Evolutionary conservation across 1,139 yeast genomes (phyloP), one percentile per base, ranked within the genome.

Genomic region (Hanseniaspora gamundiae): DNA sequence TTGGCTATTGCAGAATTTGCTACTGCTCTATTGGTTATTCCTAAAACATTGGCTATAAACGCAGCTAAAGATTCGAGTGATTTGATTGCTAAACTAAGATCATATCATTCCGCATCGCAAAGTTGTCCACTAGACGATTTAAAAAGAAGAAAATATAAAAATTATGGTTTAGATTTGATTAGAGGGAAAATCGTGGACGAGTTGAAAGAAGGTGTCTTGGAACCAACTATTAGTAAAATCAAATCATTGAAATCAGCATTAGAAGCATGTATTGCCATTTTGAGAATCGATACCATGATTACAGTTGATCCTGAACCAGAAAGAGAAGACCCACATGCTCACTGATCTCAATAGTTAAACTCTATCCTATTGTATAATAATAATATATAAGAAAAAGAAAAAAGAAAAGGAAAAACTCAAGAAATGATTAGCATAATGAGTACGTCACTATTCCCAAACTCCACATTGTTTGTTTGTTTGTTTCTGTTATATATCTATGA

Each of bases 1-100:
- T 74, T 91, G 57, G 98, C 98, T 9, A 91, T 93, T 66, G 95
- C 96, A 1, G 98, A 91, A 66, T 93, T 93, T 70, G 96, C 98
- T 33, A 74, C 76, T 52, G 88, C 96, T 1, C 70, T 93, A 55
- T 73, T 93, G 49, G 74, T 88, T 28, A 91, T 93, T 55, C 99
- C 99, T 63, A 91, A 91, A 74, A 93, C 98, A 4, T 69, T 93
- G 55, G 96, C 98, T 6, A 88, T 85, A 42, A 93, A 93, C 61
- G 98, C 98, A 9, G 99, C 98, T 35, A 91, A 91, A 67, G 98
- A 93, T 66, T 80, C 96, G 1, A 78, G 93, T 35, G 99, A 93
- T 51, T 74, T 93, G 55, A 88, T 91, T 49, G 93, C 98, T 46
- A 93, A 88, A 66, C 73, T 93, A 56, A 80, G 99, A 65, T 84